phyloP scores from a whole-genome alignment of 805 yeast species.

The Metschnikowia dekortorum region DNA sequence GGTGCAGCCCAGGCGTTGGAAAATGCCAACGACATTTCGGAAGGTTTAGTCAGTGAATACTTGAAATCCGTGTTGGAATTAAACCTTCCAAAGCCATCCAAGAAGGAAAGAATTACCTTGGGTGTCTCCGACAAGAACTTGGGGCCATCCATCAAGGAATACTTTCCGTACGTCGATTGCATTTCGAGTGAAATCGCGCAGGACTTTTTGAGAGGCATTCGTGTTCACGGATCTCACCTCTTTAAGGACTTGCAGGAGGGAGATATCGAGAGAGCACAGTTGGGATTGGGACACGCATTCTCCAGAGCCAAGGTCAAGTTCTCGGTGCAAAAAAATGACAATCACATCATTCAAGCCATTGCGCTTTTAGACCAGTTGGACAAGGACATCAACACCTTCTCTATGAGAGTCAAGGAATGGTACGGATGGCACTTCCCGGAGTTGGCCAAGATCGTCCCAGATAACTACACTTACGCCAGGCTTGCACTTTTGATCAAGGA shows the following conservation, averaged over 20 bases:
- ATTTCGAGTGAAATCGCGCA: slow-evolving; percentile 88
- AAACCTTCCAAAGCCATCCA: slow-evolving; percentile 77
- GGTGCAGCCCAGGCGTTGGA: slow-evolving; percentile 99
- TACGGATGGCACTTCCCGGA: slow-evolving; percentile 99
- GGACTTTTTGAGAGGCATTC: slow-evolving; percentile 91
- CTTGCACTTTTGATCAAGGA: slow-evolving; percentile 80
- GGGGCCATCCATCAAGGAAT: slow-evolving; percentile 95
- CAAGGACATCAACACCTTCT: slow-evolving; percentile 95
- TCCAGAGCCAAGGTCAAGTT: slow-evolving; percentile 99
- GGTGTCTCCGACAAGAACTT: slow-evolving; percentile 93
- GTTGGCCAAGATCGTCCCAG: slow-evolving; percentile 85
- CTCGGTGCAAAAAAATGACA: slow-evolving; percentile 96
- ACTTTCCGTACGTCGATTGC: slow-evolving; percentile 85
- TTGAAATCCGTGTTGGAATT: slow-evolving; percentile 84
- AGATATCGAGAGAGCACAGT: slow-evolving; percentile 95
- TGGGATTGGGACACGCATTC: slow-evolving; percentile 98
- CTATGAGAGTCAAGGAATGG: slow-evolving; percentile 98
- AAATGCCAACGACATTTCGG: slow-evolving; percentile 96
- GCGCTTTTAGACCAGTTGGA: slow-evolving; percentile 96
- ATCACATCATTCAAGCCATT: slow-evolving; percentile 98
- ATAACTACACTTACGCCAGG: slow-evolving; percentile 81
- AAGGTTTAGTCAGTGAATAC: slow-evolving; percentile 92
- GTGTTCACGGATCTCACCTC: slow-evolving; percentile 84
- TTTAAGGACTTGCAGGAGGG: slow-evolving; percentile 90
- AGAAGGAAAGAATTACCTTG: slow-evolving; percentile 61